Evolutionary conservation across 1,284 basidiomycete genomes (phyloP), one percentile per base, ranked within the genome.

Genomic region (Exobasidium rhododendri): DNA sequence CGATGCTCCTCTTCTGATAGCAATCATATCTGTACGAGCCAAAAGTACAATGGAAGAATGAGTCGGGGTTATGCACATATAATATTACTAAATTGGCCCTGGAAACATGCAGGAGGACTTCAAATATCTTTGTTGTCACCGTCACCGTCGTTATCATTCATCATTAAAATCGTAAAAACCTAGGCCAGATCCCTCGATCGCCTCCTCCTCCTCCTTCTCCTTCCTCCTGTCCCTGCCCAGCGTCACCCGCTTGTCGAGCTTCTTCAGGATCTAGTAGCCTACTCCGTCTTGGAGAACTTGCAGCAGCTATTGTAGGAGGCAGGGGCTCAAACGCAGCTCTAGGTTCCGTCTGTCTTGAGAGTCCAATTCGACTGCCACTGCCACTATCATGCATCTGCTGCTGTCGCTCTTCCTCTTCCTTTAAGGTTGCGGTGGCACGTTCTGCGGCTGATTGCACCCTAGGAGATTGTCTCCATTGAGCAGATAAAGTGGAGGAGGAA

Each of bases 101-200:
- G n/a, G n/a, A n/a, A n/a, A n/a, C n/a, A n/a, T n/a, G n/a, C n/a
- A n/a, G n/a, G n/a, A n/a, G n/a, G n/a, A n/a, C n/a, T n/a, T n/a
- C n/a, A n/a, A n/a, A n/a, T n/a, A n/a, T n/a, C n/a, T n/a, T n/a
- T n/a, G n/a, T n/a, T n/a, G n/a, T n/a, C n/a, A n/a, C n/a, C n/a
- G n/a, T n/a, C n/a, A n/a, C n/a, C n/a, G n/a, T n/a, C n/a, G n/a
- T n/a, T n/a, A n/a, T n/a, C 24, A 26, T 10, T 26, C 46, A 28
- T 54, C 51, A 6, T 20, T 57, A 22, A 50, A 58, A 49, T 53
- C 58, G 58, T 54, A 60, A 58, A 43, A 60, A 60, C 29, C 44
- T 50, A 20, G 58, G 58, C 53, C 58, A 60, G 29, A 20, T 58
- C 22, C 51, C n/a, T 35, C 58, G 7, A 35, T 28, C 4, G 20